Evolutionary conservation across 164 flowering plant genomes (phyloP).

Genomic region (Piper betle): DNA sequence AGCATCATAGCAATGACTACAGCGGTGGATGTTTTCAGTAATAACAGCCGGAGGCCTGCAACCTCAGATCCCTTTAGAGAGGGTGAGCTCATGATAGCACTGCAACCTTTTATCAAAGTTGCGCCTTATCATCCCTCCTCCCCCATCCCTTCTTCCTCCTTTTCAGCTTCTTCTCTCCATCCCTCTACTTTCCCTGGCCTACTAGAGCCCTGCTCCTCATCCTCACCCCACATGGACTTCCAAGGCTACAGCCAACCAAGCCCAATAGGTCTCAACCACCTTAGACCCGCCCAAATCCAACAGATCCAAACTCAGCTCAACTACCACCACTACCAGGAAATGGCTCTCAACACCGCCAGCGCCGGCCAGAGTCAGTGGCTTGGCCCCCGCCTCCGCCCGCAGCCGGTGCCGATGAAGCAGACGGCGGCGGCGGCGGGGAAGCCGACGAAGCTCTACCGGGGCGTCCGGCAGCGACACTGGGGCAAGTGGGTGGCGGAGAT

Average conservation of each 20-base stretch:
- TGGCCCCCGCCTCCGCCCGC: constrained; percentile 11
- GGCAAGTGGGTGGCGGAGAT: constrained; percentile 97
- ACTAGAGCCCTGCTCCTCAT: constrained; percentile 14
- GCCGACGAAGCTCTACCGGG: constrained; percentile 78
- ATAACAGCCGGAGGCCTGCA: no score
- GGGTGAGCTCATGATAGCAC: constrained; percentile 91
- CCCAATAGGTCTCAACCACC: background rate
- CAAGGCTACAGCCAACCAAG: no score
- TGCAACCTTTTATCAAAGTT: constrained; percentile 82
- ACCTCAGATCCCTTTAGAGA: no score
- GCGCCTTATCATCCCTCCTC: constrained; percentile 25
- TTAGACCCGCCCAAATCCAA: constrained; percentile 39
- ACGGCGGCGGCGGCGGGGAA: constrained; percentile 27
- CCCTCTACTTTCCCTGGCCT: constrained; percentile 1
- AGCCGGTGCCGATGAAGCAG: constrained; percentile 44
- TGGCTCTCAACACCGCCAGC: no score
- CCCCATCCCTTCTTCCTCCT: constrained; percentile 6
- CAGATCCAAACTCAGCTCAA: constrained; percentile 55
- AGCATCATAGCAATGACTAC: constrained; percentile 35
- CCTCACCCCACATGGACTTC: constrained; percentile 17
- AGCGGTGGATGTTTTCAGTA: constrained; percentile 41
- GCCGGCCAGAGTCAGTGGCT: background rate
- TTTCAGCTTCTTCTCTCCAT: constrained; percentile 11
- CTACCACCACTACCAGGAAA: constrained; percentile 8
- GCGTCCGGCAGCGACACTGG: constrained; percentile 89